Evolutionary conservation across 2,329 filamentous ascomycete species (phyloP).

Genomic region (Endocalyx cinctus): DNA sequence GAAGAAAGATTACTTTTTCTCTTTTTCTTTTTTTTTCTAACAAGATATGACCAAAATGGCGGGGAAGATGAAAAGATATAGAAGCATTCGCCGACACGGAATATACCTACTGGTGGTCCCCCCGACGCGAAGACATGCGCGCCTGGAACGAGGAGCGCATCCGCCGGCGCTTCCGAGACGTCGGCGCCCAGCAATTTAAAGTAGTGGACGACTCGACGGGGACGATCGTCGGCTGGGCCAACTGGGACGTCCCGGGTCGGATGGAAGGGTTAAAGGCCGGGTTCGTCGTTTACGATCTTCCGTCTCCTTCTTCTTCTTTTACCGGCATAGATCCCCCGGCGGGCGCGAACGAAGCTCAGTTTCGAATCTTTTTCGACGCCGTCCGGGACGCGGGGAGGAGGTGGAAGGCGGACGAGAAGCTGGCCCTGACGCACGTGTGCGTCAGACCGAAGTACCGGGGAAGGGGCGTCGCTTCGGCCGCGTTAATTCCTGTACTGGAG

Average conservation of each 20-base stretch:
- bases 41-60: background rate
- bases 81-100: slow-evolving; percentile 19
- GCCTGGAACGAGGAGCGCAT: slow-evolving; percentile 20
- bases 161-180: slow-evolving; percentile 19
- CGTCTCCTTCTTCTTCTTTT: too few relatives aligned
- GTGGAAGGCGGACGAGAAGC: slow-evolving; percentile 8
- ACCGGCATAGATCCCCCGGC: too few relatives aligned
- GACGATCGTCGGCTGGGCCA: slow-evolving; percentile 19
- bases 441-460: slow-evolving; percentile 19
- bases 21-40: slow-evolving; percentile 3
- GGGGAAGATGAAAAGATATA: slow-evolving; percentile 12
- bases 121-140: slow-evolving; percentile 15
- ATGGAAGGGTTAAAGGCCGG: slow-evolving; percentile 16
- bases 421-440: slow-evolving; percentile 21
- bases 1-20: slow-evolving; percentile 1
- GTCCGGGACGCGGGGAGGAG: too few relatives aligned
- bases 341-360: too few relatives aligned
- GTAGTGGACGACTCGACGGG: slow-evolving; percentile 16
- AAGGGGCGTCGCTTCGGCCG: slow-evolving; percentile 18
- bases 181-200: slow-evolving; percentile 22
- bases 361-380: too few relatives aligned
- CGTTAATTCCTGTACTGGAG: slow-evolving; percentile 16
- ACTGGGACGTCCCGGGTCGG: slow-evolving; percentile 18
- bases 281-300: slow-evolving; percentile 17
- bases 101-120: slow-evolving; percentile 25